A percentile compares a stretch with the other conserved stretches of the same genome.
phyloP scores from a whole-genome alignment of 371 early-diverging fungal species.

The Rhizopus microsporus region DNA sequence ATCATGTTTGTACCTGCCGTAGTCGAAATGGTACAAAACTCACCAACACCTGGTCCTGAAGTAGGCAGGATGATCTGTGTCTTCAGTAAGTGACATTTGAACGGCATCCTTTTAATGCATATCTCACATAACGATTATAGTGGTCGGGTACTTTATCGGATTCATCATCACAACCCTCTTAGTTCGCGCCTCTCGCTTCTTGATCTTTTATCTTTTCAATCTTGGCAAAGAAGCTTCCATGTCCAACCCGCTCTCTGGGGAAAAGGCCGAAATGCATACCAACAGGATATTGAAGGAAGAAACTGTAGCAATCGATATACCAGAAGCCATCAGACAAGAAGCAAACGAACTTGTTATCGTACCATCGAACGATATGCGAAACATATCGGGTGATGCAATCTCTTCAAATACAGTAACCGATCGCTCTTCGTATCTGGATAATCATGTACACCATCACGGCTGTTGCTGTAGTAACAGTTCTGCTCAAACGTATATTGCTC shows the following conservation, averaged over 20 bases:
- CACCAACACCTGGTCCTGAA: slow-evolving; percentile 26
- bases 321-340: neutral
- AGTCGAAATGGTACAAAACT: slow-evolving; percentile 20
- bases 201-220: neutral
- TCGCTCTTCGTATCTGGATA: neutral
- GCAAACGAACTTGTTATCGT: neutral
- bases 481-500: neutral
- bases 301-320: slow-evolving; percentile 1
- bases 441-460: slow-evolving; percentile 6
- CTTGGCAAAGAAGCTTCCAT: neutral
- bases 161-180: slow-evolving; percentile 17
- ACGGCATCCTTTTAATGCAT: neutral
- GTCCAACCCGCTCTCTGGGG: neutral
- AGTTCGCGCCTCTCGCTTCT: slow-evolving; percentile 11
- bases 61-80: slow-evolving; percentile 34
- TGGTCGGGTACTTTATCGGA: slow-evolving; percentile 20
- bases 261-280: neutral
- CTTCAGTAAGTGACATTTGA: slow-evolving; percentile 19
- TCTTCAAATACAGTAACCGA: too few species aligned
- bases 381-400: neutral
- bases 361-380: neutral
- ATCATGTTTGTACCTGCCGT: slow-evolving; percentile 36
- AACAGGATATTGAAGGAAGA: slow-evolving; percentile 16
- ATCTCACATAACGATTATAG: slow-evolving; percentile 6
- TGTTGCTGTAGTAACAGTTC: neutral